Evolutionary conservation across 257 asterid genomes (phyloP), one percentile per base, ranked within the genome.

Genomic region (Coffea eugenioides): DNA sequence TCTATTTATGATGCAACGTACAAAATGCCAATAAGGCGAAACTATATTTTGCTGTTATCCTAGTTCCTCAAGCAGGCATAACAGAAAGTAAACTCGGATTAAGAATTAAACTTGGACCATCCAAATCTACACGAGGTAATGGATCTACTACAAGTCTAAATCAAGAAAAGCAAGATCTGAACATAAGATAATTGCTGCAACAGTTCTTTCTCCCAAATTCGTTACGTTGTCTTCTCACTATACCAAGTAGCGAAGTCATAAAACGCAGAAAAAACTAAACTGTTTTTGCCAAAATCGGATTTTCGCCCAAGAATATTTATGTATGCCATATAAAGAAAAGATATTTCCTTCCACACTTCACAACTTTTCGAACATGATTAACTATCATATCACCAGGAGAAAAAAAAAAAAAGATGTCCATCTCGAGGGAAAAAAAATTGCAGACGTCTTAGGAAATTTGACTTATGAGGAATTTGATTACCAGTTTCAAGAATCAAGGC

Each of bases 401-500:
- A 31, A 56, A 52, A 68, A 78, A 2, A 14, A 21, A 20, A 4
- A 16, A 61, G 12, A n/a, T 59, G 1, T 0, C 61, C 41, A 51
- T 15, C 27, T 25, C 23, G 67, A 23, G 65, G 36, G 39, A 10
- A 21, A 9, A n/a, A 11, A 70, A 70, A 34, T 6, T 27, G 52
- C 13, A 48, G 10, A 51, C 56, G 43, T 5, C 21, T 9, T 46
- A 1, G 59, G 11, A 71, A 71, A 56, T 70, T 21, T 57, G 66
- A 68, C 36, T 65, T 0, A 4, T 41, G 65, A 52, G 65, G 36
- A 4, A 74, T 52, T 69, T 18, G 27, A 45, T 34, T 83, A 92
- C 99, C 97, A 25, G 98, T 91, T 84, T 96, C 91, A 49, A 96
- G 94, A 82, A 92, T 77, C 70, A 87, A 87, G 51, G 97, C 94